Evolutionary conservation across 768 basidiomycete genomes (phyloP).

Genomic region (Steccherinum ochraceum): DNA sequence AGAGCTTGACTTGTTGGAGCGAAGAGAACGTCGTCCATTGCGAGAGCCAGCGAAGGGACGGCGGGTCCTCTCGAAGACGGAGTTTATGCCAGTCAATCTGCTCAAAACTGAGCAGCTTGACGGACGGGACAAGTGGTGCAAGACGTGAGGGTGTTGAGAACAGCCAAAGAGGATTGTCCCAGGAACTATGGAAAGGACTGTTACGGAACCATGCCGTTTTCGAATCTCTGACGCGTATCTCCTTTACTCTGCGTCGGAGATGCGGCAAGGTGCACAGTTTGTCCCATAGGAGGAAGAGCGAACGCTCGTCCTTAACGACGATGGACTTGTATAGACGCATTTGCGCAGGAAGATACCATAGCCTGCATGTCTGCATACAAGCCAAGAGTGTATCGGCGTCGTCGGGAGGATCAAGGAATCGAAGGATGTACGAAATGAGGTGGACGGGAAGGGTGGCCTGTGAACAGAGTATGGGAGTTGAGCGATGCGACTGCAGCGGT

Average conservation of each 20-base stretch:
- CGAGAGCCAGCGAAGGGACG: not conserved
- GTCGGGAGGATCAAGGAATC: not conserved
- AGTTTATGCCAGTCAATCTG: not conserved
- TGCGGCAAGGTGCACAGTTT: not conserved
- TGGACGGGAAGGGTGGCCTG: not conserved
- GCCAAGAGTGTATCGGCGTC: not conserved
- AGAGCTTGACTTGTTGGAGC: not conserved
- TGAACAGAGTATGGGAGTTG: not conserved
- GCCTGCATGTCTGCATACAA: not conserved
- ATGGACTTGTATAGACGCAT: not conserved
- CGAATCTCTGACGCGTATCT: not conserved
- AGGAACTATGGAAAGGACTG: not conserved
- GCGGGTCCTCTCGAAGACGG: not conserved
- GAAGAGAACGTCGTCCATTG: not conserved
- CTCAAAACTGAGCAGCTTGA: not conserved
- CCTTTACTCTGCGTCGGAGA: not conserved
- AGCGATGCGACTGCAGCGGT: not conserved
- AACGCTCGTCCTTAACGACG: not conserved
- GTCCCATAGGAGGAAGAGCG: not conserved
- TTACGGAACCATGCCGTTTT: too few relatives aligned
- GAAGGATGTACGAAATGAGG: not conserved
- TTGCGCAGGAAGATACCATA: not conserved
- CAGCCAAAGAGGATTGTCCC: not conserved
- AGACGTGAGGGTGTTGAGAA: not conserved
- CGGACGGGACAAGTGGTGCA: not conserved